phyloP scores from a whole-genome alignment of 441 rosid species.

The Arabidopsis hybrid region DNA sequence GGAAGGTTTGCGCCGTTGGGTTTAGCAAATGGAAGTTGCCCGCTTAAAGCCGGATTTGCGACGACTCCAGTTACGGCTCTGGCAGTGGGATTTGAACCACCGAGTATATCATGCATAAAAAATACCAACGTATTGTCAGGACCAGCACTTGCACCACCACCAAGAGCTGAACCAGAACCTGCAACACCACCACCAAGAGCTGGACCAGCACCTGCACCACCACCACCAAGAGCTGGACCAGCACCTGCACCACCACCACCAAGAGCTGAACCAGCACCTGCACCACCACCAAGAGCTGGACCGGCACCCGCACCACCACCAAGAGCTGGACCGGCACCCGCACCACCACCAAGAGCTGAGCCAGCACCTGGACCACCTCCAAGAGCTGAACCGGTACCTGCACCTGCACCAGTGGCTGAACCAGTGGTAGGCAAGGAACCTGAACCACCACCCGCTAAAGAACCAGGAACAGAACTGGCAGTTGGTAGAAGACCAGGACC shows the following conservation, averaged over 20 bases:
- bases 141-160: conserved; percentile 29
- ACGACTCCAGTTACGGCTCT: conserved; percentile 66
- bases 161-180: conserved; percentile 41
- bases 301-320: conserved; percentile 43
- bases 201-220: conserved; percentile 36
- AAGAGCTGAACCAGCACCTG: conserved; percentile 41
- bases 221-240: conserved; percentile 39
- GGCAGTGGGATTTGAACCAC: conserved; percentile 67
- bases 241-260: conserved; percentile 42
- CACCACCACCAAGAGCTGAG: conserved; percentile 36
- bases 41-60: conserved; percentile 60
- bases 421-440: conserved; percentile 34
- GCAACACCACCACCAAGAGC: conserved; percentile 39
- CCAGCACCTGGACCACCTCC: conserved; percentile 42
- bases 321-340: conserved; percentile 41
- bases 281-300: conserved; percentile 42
- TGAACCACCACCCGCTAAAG: conserved; percentile 30
- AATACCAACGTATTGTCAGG: conserved; percentile 52
- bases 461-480: conserved; percentile 34
- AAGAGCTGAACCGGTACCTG: conserved; percentile 43
- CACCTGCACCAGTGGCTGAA: conserved; percentile 39
- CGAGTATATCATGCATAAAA: conserved; percentile 74
- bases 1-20: conserved; percentile 73
- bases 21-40: conserved; percentile 71
- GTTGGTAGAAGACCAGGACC: conserved; percentile 37